A percentile compares a stretch with the other conserved stretches of the same genome.
Evolutionary conservation across 345 rosid genomes (phyloP).

Genomic region (Theobroma cacao): DNA sequence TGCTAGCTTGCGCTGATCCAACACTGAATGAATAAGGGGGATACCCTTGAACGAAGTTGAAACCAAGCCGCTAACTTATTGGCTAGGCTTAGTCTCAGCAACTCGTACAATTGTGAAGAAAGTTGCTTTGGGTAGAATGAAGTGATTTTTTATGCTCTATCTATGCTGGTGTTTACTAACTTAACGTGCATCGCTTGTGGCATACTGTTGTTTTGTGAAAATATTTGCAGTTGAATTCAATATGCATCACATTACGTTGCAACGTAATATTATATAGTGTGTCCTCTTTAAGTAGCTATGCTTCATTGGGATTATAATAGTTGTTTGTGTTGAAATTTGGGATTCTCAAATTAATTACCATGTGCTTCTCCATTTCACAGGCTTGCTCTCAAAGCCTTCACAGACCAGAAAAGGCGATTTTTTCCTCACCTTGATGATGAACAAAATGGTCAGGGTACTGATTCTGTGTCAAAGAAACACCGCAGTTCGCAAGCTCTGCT

Average conservation of each 20-base stretch:
- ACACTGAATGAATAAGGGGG: neutral
- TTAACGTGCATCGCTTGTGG: neutral
- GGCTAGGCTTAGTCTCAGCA: neutral
- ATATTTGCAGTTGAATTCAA: neutral
- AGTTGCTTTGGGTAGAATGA: neutral
- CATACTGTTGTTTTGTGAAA: neutral
- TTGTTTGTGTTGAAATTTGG: neutral
- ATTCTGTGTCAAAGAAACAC: slow-evolving; percentile 49
- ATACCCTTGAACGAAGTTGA: neutral
- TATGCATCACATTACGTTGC: neutral
- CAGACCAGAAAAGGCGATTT: slow-evolving; percentile 84
- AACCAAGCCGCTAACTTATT: neutral
- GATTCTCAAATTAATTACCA: neutral
- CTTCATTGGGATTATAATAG: neutral
- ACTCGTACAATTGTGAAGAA: neutral
- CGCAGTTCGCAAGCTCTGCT: slow-evolving; percentile 33
- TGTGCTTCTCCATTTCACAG: slow-evolving; percentile 35
- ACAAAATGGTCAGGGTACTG: slow-evolving; percentile 33
- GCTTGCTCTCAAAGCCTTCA: slow-evolving; percentile 93
- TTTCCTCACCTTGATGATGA: slow-evolving; percentile 83
- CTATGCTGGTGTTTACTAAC: neutral
- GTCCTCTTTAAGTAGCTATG: neutral
- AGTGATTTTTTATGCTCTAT: neutral
- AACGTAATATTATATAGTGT: neutral
- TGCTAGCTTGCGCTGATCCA: neutral